phyloP scores from a whole-genome alignment of 2,329 filamentous ascomycete genomes.

The Fusarium sp. region DNA sequence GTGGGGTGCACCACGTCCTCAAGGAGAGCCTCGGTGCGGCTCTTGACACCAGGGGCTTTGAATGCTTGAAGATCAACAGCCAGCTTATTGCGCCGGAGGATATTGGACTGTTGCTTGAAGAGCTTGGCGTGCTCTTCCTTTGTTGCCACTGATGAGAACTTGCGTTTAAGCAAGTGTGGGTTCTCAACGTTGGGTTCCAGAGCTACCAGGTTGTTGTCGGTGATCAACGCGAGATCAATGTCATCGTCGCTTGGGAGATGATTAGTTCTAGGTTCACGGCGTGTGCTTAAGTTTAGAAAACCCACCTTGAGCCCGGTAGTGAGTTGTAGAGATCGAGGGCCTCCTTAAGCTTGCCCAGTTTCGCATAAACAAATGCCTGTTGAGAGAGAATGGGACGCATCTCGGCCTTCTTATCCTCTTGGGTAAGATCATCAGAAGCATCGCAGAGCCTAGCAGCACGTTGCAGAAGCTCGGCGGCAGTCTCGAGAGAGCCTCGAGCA shows the following conservation, averaged over 20 bases:
- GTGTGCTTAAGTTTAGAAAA: constrained; percentile 6
- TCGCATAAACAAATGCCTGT: constrained; percentile 77
- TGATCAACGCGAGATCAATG: constrained; percentile 73
- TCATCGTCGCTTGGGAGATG: constrained; percentile 69
- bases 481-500: constrained; percentile 73
- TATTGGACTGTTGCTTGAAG: constrained; percentile 75
- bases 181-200: constrained; percentile 63
- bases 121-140: constrained; percentile 70
- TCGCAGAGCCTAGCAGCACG: constrained; percentile 79
- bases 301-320: constrained; percentile 73
- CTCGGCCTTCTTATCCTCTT: constrained; percentile 81
- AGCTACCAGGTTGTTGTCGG: constrained; percentile 71
- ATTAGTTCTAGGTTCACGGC: neutral
- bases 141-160: constrained; percentile 66
- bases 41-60: constrained; percentile 73
- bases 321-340: constrained; percentile 72
- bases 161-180: constrained; percentile 75
- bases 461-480: constrained; percentile 75
- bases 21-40: constrained; percentile 59
- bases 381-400: constrained; percentile 81
- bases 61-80: constrained; percentile 73
- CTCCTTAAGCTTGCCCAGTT: constrained; percentile 74
- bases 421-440: constrained; percentile 76
- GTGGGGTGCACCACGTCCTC: constrained; percentile 44
- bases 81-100: constrained; percentile 71